Evolutionary conservation across 2,329 filamentous ascomycete genomes (phyloP).

Genomic region (Scopulariopsis brevicaulis): DNA sequence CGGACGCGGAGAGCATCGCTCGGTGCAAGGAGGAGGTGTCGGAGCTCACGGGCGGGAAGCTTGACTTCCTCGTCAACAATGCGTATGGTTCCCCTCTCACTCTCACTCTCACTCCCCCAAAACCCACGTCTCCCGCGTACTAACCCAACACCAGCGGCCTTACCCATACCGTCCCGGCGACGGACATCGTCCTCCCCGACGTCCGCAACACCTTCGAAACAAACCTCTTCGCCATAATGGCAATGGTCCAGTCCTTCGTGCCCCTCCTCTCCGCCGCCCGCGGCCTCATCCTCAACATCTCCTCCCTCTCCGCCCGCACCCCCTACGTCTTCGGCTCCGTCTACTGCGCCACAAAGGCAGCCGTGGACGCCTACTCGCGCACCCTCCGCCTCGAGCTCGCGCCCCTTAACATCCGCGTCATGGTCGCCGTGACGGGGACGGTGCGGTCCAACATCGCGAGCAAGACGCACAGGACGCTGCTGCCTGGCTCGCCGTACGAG

Average conservation of each 20-base stretch:
- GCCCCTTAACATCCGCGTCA: constrained; percentile 43
- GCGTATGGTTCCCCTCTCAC: constrained; percentile 24
- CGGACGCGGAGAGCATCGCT: constrained; percentile 35
- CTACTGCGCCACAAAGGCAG: constrained; percentile 45
- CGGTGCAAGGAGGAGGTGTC: constrained; percentile 32
- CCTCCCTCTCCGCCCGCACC: constrained; percentile 35
- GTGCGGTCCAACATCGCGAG: constrained; percentile 37
- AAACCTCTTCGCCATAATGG: constrained; percentile 47
- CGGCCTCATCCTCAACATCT: constrained; percentile 44
- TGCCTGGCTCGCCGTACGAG: constrained; percentile 32
- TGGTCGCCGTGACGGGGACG: constrained; percentile 43
- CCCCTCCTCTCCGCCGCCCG: constrained; percentile 34
- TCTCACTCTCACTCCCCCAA: constrained; percentile 8
- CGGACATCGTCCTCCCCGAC: constrained; percentile 39
- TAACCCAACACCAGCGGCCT: constrained; percentile 26
- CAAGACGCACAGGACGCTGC: constrained; percentile 27
- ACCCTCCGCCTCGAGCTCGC: constrained; percentile 40
- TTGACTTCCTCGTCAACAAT: constrained; percentile 50
- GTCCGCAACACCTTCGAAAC: constrained; percentile 42
- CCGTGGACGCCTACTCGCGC: constrained; percentile 40
- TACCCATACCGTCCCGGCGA: constrained; percentile 37
- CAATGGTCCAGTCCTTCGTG: constrained; percentile 38
- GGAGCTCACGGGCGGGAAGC: constrained; percentile 35
- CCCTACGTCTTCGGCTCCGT: constrained; percentile 41
- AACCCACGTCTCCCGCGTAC: not conserved